A percentile compares a stretch with the other conserved stretches of the same genome.
These are phyloP conservation scores for Pseudonitzschia multistriata DNA, from an alignment of 108 stramenopile genomes.

Conservation along the genomic window DNA sequence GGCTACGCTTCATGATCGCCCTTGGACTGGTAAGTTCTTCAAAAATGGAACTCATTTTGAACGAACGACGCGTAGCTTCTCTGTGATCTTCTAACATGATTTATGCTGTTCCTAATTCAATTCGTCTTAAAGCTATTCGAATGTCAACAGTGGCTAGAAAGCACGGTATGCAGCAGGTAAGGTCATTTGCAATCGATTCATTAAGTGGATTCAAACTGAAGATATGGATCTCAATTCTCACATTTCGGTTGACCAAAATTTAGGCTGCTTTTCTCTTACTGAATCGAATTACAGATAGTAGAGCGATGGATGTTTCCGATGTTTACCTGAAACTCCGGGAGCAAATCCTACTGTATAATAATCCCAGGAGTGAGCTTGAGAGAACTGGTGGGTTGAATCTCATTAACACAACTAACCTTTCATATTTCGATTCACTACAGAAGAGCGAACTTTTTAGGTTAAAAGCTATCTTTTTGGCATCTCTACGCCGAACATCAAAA, in stretches of 20 bases:
- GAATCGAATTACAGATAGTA: constrained; percentile 52
- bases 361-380: constrained; percentile 57
- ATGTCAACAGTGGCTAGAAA: constrained; percentile 88
- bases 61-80: no score
- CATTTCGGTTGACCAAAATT: neutral
- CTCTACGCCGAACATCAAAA: constrained; percentile 68
- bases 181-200: neutral
- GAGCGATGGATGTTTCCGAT: constrained; percentile 85
- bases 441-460: constrained; percentile 91
- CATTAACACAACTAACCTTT: constrained; percentile 92
- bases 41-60: neutral
- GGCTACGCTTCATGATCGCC: constrained; percentile 90
- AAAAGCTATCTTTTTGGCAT: constrained; percentile 81
- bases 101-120: no score
- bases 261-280: constrained; percentile 58
- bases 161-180: constrained; percentile 73
- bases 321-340: constrained; percentile 91
- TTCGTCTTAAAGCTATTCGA: constrained; percentile 45
- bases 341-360: constrained; percentile 81
- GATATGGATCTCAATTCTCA: neutral
- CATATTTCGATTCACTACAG: constrained; percentile 84
- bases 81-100: neutral
- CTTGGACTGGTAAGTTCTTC: constrained; percentile 64
- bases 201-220: neutral
- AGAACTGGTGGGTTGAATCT: constrained; percentile 87